These are phyloP conservation scores for Secale cereale DNA, from an alignment of 176 grass and related monocot species.

Conservation along the genomic window DNA sequence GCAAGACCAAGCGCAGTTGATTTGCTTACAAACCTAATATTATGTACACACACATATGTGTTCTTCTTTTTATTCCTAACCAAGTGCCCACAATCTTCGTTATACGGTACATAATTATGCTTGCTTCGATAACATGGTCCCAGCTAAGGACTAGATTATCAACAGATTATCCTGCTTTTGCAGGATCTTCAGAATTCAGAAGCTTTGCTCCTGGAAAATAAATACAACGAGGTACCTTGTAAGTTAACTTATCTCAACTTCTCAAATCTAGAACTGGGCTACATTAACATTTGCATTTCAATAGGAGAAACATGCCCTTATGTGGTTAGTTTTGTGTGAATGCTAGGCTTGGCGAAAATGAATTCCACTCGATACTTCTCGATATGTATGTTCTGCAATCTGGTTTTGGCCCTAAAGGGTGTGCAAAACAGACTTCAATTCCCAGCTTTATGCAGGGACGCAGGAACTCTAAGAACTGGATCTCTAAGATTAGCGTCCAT, in stretches of 20 bases:
- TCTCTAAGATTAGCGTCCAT: neutral
- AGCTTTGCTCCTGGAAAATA: constrained; percentile 29
- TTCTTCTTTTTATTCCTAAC: constrained; percentile 28
- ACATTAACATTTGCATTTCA: constrained; percentile 1
- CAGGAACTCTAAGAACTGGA: too few relatives aligned
- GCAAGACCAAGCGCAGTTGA: neutral
- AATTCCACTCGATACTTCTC: neutral
- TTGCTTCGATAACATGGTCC: constrained; percentile 21
- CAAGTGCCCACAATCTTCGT: constrained; percentile 15
- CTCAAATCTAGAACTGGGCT: neutral
- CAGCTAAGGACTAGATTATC: constrained; percentile 18
- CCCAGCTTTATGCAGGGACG: neutral
- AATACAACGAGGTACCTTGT: neutral
- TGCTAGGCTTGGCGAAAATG: constrained; percentile 6
- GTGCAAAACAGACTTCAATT: neutral
- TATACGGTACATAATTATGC: neutral
- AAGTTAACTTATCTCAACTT: constrained; percentile 7
- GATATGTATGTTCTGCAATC: neutral
- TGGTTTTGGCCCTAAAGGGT: neutral
- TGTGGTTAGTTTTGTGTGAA: neutral
- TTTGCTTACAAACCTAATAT: constrained; percentile 8
- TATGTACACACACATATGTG: neutral
- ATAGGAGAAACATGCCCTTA: neutral
- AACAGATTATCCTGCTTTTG: constrained; percentile 13
- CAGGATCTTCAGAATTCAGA: constrained; percentile 13